These are phyloP conservation scores for Diaporthe vexans DNA, from an alignment of 2,329 filamentous ascomycete genomes.

Conservation along the genomic window DNA sequence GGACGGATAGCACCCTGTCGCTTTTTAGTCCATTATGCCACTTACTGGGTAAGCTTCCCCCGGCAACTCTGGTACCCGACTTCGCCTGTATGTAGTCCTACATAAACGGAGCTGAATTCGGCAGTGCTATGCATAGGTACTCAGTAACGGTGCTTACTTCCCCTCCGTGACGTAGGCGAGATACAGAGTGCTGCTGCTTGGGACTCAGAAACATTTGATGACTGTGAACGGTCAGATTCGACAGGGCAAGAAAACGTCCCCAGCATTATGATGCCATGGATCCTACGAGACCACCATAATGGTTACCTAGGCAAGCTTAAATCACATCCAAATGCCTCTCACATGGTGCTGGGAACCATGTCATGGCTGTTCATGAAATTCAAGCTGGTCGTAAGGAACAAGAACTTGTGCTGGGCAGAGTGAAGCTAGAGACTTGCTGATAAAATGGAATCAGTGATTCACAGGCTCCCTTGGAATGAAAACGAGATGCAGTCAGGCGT, in stretches of 20 bases:
- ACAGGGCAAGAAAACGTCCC: background rate
- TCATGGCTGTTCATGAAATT: background rate
- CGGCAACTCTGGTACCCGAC: too few relatives aligned
- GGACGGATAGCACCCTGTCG: too few relatives aligned
- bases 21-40: too few relatives aligned
- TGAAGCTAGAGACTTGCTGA: background rate
- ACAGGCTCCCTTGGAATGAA: background rate
- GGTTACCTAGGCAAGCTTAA: background rate
- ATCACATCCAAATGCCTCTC: background rate
- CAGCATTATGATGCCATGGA: too few relatives aligned
- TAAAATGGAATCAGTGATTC: background rate
- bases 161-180: too few relatives aligned
- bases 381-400: background rate
- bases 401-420: background rate
- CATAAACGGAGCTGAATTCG: background rate
- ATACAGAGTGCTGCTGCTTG: background rate
- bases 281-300: too few relatives aligned
- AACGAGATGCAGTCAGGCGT: background rate
- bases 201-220: background rate
- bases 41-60: too few relatives aligned
- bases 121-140: too few relatives aligned
- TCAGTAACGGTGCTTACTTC: too few relatives aligned
- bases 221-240: background rate
- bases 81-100: too few relatives aligned
- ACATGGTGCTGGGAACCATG: background rate